These are phyloP conservation scores for Nelumbo lutea DNA, from an alignment of 164 flowering plant genomes.

Conservation along the genomic window DNA sequence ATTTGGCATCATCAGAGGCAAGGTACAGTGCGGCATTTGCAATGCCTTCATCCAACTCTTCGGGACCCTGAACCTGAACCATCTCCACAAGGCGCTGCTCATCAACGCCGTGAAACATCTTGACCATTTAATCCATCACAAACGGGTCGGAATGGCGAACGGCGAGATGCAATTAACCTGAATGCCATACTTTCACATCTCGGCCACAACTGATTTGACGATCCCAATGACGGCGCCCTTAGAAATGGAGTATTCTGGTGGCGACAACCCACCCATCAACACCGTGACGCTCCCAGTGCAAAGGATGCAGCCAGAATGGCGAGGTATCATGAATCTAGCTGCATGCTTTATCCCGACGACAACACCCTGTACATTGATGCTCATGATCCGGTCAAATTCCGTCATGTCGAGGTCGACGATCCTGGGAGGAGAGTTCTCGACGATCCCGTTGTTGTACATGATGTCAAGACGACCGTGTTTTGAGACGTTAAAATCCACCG, in stretches of 20 bases:
- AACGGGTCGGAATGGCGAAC: slow-evolving; percentile 43
- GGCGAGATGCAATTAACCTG: slow-evolving; percentile 60
- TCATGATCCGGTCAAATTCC: slow-evolving; percentile 53
- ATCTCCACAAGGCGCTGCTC: slow-evolving; percentile 21
- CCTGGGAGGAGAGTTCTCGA: slow-evolving; percentile 48
- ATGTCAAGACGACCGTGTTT: slow-evolving; percentile 56
- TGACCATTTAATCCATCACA: slow-evolving; percentile 39
- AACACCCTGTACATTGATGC: slow-evolving; percentile 62
- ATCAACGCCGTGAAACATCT: slow-evolving; percentile 36
- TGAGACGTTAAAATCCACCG: slow-evolving; percentile 61
- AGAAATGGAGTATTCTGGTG: slow-evolving; percentile 35
- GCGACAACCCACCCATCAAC: slow-evolving; percentile 44
- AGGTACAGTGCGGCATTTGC: slow-evolving; percentile 81
- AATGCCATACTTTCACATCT: slow-evolving; percentile 39
- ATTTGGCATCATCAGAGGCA: slow-evolving; percentile 78
- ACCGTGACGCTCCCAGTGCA: slow-evolving; percentile 51
- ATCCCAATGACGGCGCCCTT: slow-evolving; percentile 39
- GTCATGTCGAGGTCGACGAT: slow-evolving; percentile 53
- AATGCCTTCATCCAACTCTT: slow-evolving; percentile 40
- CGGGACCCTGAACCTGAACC: slow-evolving; percentile 32
- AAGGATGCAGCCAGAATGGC: slow-evolving; percentile 31
- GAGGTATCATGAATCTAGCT: slow-evolving; percentile 72
- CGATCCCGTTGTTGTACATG: slow-evolving; percentile 75
- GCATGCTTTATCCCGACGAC: slow-evolving; percentile 77
- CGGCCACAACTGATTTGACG: slow-evolving; percentile 36